Conservation (phyloP, 768 basidiomycete genomes). For the Xerocomellus intermedius region DNA sequence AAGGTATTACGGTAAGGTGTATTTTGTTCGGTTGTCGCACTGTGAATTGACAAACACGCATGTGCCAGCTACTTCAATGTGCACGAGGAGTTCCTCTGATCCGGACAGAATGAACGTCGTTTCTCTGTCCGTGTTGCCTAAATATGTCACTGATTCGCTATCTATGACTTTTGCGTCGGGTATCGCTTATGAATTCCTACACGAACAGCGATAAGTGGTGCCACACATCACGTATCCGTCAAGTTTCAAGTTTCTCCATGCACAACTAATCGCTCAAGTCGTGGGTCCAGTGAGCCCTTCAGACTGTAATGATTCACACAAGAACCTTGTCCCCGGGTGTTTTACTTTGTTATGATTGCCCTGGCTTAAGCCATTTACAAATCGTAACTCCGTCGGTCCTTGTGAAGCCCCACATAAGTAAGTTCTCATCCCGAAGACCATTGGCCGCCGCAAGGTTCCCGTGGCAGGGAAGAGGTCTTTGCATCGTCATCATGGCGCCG, state of each 20-base stretch:
- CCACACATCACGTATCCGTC: not conserved
- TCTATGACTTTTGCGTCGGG: not conserved
- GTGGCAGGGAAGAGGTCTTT: not conserved
- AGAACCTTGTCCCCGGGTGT: no score
- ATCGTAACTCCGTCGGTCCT: not conserved
- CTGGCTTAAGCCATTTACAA: not conserved
- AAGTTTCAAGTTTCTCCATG: not conserved
- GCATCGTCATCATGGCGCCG: not conserved
- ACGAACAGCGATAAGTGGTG: not conserved
- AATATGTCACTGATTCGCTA: not conserved
- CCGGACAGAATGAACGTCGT: not conserved
- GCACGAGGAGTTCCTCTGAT: constrained; percentile 47
- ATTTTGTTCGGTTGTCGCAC: not conserved
- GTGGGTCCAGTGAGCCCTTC: not conserved
- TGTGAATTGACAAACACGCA: not conserved
- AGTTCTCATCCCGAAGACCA: not conserved
- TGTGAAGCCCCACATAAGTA: not conserved
- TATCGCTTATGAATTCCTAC: not conserved
- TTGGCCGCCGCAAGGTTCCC: not conserved
- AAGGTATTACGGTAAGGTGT: constrained; percentile 59
- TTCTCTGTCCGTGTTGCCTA: not conserved
- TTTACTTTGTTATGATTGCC: not conserved
- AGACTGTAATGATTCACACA: constrained; percentile 1
- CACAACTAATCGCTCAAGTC: not conserved
- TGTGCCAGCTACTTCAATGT: constrained; percentile 48